Percentiles rank a stretch among this genome's conserved stretches.
Evolutionary conservation across 1,284 basidiomycete species (phyloP).

Genomic region (Butyriboletus appendiculatus): DNA sequence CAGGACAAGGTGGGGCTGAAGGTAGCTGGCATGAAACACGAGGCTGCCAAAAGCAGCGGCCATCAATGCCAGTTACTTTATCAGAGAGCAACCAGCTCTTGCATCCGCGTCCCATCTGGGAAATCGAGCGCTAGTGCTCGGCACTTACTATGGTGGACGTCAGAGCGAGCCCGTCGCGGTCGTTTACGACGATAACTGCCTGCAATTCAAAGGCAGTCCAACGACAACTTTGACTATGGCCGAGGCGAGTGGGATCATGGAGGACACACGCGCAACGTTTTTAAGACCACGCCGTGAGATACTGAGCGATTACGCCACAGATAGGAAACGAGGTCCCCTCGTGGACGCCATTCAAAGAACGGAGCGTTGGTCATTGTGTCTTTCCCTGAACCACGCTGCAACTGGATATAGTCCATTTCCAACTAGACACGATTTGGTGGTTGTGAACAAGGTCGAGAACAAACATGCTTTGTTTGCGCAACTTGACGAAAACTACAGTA

Average conservation of each 20-base stretch:
- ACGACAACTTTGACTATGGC: not conserved
- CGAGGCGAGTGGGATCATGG: slow-evolving; percentile 5
- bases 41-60: slow-evolving; percentile 36
- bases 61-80: slow-evolving; percentile 29
- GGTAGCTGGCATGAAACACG: slow-evolving; percentile 35
- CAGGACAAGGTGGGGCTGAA: slow-evolving; percentile 25
- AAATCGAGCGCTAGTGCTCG: slow-evolving; percentile 1
- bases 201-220: not conserved
- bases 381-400: slow-evolving; percentile 2
- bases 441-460: not conserved
- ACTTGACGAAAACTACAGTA: too few species aligned
- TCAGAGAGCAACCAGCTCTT: slow-evolving; percentile 14
- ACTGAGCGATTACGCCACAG: slow-evolving; percentile 25
- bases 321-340: slow-evolving; percentile 32
- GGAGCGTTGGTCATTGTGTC: not conserved
- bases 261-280: slow-evolving; percentile 15
- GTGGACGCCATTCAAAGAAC: slow-evolving; percentile 18
- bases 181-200: not conserved
- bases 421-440: not conserved
- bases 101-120: slow-evolving; percentile 16
- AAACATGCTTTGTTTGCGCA: too few species aligned
- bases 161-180: not conserved
- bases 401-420: not conserved
- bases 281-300: slow-evolving; percentile 27
- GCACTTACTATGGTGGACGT: not conserved